These are phyloP conservation scores for Epichloe uncinata DNA, from an alignment of 2,329 filamentous ascomycete species.

Conservation along the genomic window DNA sequence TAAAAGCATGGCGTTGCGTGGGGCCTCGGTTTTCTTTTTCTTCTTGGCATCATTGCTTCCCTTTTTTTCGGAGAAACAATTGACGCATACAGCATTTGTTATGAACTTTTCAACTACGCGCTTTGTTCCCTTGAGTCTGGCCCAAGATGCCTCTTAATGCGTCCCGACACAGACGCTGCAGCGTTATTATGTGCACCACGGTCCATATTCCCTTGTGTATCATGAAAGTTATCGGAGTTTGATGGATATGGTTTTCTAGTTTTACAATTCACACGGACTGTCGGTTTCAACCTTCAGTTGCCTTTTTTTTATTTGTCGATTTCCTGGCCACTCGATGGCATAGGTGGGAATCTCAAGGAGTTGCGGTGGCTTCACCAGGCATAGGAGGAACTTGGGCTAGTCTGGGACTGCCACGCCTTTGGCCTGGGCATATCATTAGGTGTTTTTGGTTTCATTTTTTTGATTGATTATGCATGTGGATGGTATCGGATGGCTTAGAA, in stretches of 20 bases:
- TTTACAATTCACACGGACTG: background rate
- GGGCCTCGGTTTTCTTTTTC: background rate
- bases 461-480: background rate
- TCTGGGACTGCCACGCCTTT: conserved; percentile 2
- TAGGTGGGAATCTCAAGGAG: background rate
- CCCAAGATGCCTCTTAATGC: conserved; percentile 1
- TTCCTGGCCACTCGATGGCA: background rate
- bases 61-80: background rate
- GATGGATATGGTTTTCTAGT: background rate
- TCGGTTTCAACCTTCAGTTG: background rate
- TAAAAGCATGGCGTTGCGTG: conserved; percentile 9
- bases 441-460: background rate
- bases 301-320: background rate
- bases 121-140: background rate
- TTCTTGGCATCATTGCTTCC: background rate
- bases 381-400: background rate
- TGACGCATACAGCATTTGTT: background rate
- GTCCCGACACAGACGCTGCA: conserved; percentile 4
- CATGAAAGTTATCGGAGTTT: background rate
- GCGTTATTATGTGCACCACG: conserved; percentile 1
- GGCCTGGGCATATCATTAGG: conserved; percentile 1
- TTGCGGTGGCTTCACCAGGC: conserved; percentile 2
- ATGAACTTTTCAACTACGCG: background rate
- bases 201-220: background rate
- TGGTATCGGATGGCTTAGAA: conserved; percentile 1